phyloP scores from a whole-genome alignment of 805 yeast species.

The Vanderwaltozyma yarrowii region DNA sequence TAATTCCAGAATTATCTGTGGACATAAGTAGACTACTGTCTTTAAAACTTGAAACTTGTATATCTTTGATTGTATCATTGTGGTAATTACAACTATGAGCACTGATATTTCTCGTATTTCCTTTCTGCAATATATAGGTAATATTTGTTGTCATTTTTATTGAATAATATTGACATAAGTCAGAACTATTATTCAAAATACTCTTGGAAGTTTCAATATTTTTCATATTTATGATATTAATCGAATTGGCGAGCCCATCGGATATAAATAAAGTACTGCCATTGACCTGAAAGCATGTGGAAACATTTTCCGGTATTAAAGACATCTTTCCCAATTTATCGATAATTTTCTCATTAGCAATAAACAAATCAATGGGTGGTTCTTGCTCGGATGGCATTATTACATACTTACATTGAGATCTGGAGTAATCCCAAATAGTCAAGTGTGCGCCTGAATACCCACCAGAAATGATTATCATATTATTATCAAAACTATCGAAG shows the following conservation, averaged over 20 bases:
- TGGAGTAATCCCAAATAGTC: conserved; percentile 67
- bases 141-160: conserved; percentile 16
- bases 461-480: conserved; percentile 47
- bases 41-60: background rate
- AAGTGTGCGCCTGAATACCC: conserved; percentile 53
- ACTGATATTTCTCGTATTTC: background rate
- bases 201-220: conserved; percentile 7
- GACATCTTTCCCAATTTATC: conserved; percentile 4
- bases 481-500: conserved; percentile 25
- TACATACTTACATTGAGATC: conserved; percentile 44
- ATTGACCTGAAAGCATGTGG: conserved; percentile 2
- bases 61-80: conserved; percentile 1
- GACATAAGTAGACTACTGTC: background rate
- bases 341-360: conserved; percentile 8
- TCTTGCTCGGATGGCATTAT: conserved; percentile 21
- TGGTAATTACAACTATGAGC: background rate
- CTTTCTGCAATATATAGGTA: conserved; percentile 8
- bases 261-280: conserved; percentile 13
- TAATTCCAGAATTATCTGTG: conserved; percentile 3
- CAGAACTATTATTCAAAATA: conserved; percentile 4
- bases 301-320: background rate
- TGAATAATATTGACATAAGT: conserved; percentile 4
- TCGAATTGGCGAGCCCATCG: conserved; percentile 10
- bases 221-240: conserved; percentile 12
- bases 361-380: conserved; percentile 15